phyloP scores from a whole-genome alignment of 2,329 filamentous ascomycete species.

The Colletotrichum lini region DNA sequence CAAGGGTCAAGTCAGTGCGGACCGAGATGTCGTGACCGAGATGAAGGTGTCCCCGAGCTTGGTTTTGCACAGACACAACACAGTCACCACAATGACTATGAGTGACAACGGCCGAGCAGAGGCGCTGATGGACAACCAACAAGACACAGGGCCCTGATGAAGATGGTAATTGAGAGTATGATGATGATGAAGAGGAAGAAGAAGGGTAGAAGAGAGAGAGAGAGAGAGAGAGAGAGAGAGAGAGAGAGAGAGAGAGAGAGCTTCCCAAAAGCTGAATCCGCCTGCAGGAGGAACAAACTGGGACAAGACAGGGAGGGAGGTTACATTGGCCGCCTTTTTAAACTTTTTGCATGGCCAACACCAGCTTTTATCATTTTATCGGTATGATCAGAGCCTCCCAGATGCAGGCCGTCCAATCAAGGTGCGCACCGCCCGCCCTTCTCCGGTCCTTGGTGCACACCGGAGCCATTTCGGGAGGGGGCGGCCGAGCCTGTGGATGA shows the following conservation, averaged over 20 bases:
- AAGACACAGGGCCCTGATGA: no score
- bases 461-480: conserved; percentile 35
- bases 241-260: not conserved
- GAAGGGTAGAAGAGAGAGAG: not conserved
- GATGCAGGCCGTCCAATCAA: conserved; percentile 7
- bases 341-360: conserved; percentile 25
- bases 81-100: not conserved
- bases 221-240: not conserved
- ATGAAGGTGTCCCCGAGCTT: not conserved
- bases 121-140: no score
- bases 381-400: not conserved
- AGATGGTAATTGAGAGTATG: not conserved
- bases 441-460: conserved; percentile 6
- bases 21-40: not conserved
- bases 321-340: conserved; percentile 35
- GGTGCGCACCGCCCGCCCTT: conserved; percentile 13
- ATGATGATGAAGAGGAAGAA: not conserved
- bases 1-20: conserved; percentile 13
- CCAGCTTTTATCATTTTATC: not conserved
- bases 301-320: conserved; percentile 23
- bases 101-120: not conserved
- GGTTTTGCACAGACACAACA: not conserved
- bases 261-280: not conserved
- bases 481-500: not conserved
- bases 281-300: conserved; percentile 3